Evolutionary conservation across 1,139 yeast species (phyloP).

Genomic region (Yueomyces sp.): DNA sequence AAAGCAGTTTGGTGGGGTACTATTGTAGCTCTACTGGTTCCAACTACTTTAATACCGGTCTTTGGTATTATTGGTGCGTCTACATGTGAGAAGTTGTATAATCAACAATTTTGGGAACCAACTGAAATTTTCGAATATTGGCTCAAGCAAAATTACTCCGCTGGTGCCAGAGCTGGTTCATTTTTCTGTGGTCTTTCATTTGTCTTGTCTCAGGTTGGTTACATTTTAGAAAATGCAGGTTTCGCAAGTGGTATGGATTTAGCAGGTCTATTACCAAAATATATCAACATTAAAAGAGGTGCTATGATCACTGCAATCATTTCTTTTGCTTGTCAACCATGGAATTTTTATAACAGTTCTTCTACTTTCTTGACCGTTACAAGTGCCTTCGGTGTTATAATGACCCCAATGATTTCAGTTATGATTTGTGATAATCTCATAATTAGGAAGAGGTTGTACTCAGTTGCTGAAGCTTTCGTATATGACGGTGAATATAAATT

Average conservation of each 20-base stretch:
- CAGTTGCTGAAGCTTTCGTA: slow-evolving; percentile 28
- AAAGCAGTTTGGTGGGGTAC: slow-evolving; percentile 27
- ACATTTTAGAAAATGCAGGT: slow-evolving; percentile 38
- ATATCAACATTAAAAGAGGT: slow-evolving; percentile 40
- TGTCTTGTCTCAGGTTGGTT: slow-evolving; percentile 34
- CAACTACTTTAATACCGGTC: slow-evolving; percentile 32
- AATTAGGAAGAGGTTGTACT: slow-evolving; percentile 25
- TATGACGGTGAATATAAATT: slow-evolving; percentile 29
- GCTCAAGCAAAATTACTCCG: slow-evolving; percentile 26
- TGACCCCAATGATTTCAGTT: slow-evolving; percentile 33
- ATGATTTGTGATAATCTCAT: slow-evolving; percentile 32
- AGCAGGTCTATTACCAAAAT: slow-evolving; percentile 36
- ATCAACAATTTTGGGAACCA: slow-evolving; percentile 30
- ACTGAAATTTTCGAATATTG: slow-evolving; percentile 23
- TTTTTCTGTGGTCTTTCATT: slow-evolving; percentile 36
- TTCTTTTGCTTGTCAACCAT: slow-evolving; percentile 36
- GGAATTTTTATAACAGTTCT: slow-evolving; percentile 35
- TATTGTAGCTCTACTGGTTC: slow-evolving; percentile 26
- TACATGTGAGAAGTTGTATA: slow-evolving; percentile 25
- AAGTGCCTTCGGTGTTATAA: slow-evolving; percentile 32
- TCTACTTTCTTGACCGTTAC: slow-evolving; percentile 33
- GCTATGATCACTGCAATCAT: slow-evolving; percentile 32
- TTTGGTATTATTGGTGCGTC: slow-evolving; percentile 33
- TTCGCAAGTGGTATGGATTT: slow-evolving; percentile 43
- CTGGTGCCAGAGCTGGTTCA: slow-evolving; percentile 34